Evolutionary conservation across 1,139 yeast genomes (phyloP), one percentile per base, ranked within the genome.

Genomic region (Debaryomyces singareniensis): DNA sequence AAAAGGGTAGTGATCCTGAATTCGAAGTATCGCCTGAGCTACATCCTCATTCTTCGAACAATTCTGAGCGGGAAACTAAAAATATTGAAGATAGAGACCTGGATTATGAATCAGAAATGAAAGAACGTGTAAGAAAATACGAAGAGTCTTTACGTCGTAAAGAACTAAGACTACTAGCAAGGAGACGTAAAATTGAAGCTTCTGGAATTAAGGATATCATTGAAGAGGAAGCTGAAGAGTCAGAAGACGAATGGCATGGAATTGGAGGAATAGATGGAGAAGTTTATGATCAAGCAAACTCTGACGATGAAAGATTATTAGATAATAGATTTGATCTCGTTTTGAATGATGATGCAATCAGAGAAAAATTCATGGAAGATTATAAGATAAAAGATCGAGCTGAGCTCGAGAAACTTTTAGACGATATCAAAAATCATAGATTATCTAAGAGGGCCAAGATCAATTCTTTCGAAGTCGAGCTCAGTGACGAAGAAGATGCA

Each of bases 171-270:
- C 46, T 56, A 10, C 54, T 65, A 22, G 55, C 54, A 37, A 57
- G 53, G 34, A 60, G 75, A 39, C 61, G 57, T 41, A 78, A 71
- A 40, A 55, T 71, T 56, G 77, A 66, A 40, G 55, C 66, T 25
- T 64, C 61, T 36, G 80, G 79, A 0, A 50, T 75, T 20, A 62
- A 63, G 34, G 59, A 62, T n/a, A 61, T 78, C 13, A 62, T 82
- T 37, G 89, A 83, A 38, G 83, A 81, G 26, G 96, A 89, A 61
- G 98, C 98, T 27, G 93, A 78, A 42, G 97, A 91, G 61, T 85
- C 96, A 25, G 97, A 91, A 40, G 97, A 89, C 61, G 96, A 89
- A 59, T 89, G 94, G 89, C 78, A 78, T 29, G 96, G 96, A 2
- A 51, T 84, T 33, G 96, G 95, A 33, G 96, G 96, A 35, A 67